Conservation (phyloP, 345 rosid genomes). For the Gossypium arboreum region DNA sequence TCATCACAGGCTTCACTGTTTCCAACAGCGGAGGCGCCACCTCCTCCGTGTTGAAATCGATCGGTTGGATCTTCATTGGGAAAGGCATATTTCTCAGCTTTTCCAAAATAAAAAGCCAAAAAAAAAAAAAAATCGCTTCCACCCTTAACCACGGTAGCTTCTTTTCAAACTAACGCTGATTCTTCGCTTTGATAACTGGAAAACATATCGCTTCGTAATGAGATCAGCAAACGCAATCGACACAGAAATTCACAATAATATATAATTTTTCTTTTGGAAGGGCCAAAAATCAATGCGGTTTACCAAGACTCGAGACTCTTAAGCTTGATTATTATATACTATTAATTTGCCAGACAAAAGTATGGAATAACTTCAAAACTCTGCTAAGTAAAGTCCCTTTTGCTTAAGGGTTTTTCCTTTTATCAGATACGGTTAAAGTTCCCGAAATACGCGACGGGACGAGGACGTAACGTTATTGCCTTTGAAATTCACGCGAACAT, state of each 20-base stretch:
- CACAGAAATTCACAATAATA: constrained; percentile 25
- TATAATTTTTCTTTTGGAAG: not conserved
- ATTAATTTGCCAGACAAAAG: constrained; percentile 37
- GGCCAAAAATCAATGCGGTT: constrained; percentile 22
- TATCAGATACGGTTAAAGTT: constrained; percentile 32
- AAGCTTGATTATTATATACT: constrained; percentile 22
- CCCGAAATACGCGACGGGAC: constrained; percentile 48
- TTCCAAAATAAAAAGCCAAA: not conserved
- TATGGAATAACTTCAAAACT: constrained; percentile 63
- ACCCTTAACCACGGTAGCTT: not conserved
- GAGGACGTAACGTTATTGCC: constrained; percentile 34
- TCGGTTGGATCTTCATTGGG: constrained; percentile 78
- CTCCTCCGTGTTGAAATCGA: constrained; percentile 40
- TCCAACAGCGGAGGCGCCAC: constrained; percentile 33
- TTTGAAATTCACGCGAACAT: constrained; percentile 19
- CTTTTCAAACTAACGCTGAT: constrained; percentile 10
- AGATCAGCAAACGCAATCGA: constrained; percentile 21
- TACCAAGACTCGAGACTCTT: constrained; percentile 27
- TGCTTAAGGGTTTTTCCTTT: constrained; percentile 17
- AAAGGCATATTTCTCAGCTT: constrained; percentile 38
- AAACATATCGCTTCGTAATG: constrained; percentile 2
- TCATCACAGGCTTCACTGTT: constrained; percentile 52
- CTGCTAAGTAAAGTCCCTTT: constrained; percentile 45
- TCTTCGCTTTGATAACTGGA: constrained; percentile 12
- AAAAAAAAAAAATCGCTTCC: not conserved